Evolutionary conservation across 306 rosid species (phyloP).

Genomic region (Trifolium repens): DNA sequence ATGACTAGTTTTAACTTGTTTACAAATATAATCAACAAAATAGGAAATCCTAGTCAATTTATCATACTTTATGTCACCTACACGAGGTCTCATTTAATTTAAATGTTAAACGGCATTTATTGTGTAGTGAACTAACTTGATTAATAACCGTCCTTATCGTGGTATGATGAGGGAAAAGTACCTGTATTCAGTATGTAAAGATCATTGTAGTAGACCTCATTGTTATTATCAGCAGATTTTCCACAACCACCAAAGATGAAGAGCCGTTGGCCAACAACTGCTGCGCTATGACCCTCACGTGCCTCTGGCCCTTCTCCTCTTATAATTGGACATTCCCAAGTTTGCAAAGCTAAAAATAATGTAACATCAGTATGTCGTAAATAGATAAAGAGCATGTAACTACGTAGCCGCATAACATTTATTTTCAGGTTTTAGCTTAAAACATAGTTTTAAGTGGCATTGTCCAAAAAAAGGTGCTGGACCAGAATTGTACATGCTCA

Average conservation of each 20-base stretch:
- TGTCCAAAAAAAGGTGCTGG: no score
- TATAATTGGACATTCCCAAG: constrained; percentile 79
- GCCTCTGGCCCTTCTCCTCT: constrained; percentile 96
- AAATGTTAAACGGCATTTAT: constrained; percentile 14
- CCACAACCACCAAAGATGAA: constrained; percentile 97
- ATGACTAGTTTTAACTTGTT: constrained; percentile 31
- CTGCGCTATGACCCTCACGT: constrained; percentile 95
- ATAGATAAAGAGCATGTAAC: constrained; percentile 5
- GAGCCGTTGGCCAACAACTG: constrained; percentile 83
- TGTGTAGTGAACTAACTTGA: constrained; percentile 17
- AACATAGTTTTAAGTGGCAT: neutral
- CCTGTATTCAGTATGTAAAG: constrained; percentile 93
- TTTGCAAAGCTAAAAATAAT: constrained; percentile 64
- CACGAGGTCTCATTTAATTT: constrained; percentile 23
- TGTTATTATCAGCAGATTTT: constrained; percentile 65
- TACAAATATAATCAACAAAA: constrained; percentile 30
- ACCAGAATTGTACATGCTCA: neutral
- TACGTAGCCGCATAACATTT: constrained; percentile 18
- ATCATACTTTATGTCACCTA: constrained; percentile 2
- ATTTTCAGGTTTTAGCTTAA: constrained; percentile 26
- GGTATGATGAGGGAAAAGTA: constrained; percentile 42
- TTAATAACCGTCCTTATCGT: constrained; percentile 2
- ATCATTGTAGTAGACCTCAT: constrained; percentile 86
- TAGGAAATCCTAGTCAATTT: constrained; percentile 11
- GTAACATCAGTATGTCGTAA: constrained; percentile 24